These are phyloP conservation scores for Cyclotella cryptica DNA, from an alignment of 108 stramenopile genomes.

Conservation along the genomic window DNA sequence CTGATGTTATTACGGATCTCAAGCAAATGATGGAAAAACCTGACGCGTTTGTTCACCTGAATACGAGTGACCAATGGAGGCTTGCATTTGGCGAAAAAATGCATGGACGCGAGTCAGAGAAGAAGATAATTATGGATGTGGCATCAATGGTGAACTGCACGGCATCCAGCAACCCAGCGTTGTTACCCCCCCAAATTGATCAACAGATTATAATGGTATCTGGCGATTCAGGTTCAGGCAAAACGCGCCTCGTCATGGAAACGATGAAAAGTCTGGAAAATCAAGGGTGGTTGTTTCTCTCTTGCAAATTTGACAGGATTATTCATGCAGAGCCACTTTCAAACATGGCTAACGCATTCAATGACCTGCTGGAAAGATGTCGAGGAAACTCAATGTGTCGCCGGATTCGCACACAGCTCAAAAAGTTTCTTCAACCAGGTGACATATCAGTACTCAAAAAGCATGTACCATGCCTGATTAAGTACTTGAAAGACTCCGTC, in stretches of 20 bases:
- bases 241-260: conserved; percentile 49
- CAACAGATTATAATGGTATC: conserved; percentile 29
- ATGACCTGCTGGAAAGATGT: conserved; percentile 11
- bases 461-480: conserved; percentile 24
- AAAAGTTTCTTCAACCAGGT: conserved; percentile 3
- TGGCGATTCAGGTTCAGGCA: too few relatives aligned
- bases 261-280: conserved; percentile 9
- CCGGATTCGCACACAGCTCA: conserved; percentile 6
- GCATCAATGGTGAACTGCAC: neutral
- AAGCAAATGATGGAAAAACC: conserved; percentile 34
- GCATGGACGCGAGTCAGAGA: too few relatives aligned
- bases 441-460: conserved; percentile 16
- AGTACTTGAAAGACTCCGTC: conserved; percentile 1
- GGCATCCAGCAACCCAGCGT: neutral
- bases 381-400: neutral
- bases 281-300: conserved; percentile 38
- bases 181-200: neutral
- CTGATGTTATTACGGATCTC: conserved; percentile 28
- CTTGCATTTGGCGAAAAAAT: too few relatives aligned
- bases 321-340: conserved; percentile 38
- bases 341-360: conserved; percentile 23
- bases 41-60: conserved; percentile 16
- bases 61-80: conserved; percentile 1
- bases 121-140: conserved; percentile 21
- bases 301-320: too few relatives aligned